These are phyloP conservation scores for Benincasa hispida DNA, from an alignment of 306 rosid genomes.

Conservation along the genomic window DNA sequence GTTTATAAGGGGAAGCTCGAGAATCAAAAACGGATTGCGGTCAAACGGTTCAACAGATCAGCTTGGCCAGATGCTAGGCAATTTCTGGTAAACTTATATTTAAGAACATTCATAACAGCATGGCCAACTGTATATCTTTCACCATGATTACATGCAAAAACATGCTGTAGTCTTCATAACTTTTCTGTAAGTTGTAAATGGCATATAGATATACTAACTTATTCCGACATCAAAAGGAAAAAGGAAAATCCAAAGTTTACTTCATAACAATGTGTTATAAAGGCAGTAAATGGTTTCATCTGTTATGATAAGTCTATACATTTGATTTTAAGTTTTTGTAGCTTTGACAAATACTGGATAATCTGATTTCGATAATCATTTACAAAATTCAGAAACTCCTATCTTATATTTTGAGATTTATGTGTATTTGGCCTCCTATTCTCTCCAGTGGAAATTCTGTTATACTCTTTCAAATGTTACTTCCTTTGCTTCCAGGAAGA, in stretches of 20 bases:
- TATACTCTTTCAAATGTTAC: not conserved
- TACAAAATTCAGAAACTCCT: not conserved
- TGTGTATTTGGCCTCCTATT: not conserved
- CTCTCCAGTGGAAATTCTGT: not conserved
- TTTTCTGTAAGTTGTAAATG: not conserved
- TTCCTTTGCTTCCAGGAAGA: slow-evolving; percentile 50
- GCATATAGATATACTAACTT: not conserved
- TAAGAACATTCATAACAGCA: not conserved
- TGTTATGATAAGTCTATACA: not conserved
- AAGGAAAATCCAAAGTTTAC: not conserved
- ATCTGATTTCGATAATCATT: not conserved
- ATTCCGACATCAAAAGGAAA: not conserved
- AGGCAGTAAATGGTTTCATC: not conserved
- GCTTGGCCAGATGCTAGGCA: slow-evolving; percentile 95
- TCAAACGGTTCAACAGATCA: slow-evolving; percentile 86
- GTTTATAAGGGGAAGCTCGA: slow-evolving; percentile 91
- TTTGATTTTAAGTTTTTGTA: not conserved
- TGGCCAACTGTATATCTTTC: not conserved
- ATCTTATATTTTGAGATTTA: not conserved
- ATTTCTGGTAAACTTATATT: slow-evolving; percentile 50
- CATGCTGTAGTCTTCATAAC: not conserved
- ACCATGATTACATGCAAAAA: not conserved
- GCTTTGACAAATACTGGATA: not conserved
- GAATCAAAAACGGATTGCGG: slow-evolving; percentile 70
- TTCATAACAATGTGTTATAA: not conserved